phyloP scores from a whole-genome alignment of 1,284 basidiomycete species.

The Laetiporus sulphureus region DNA sequence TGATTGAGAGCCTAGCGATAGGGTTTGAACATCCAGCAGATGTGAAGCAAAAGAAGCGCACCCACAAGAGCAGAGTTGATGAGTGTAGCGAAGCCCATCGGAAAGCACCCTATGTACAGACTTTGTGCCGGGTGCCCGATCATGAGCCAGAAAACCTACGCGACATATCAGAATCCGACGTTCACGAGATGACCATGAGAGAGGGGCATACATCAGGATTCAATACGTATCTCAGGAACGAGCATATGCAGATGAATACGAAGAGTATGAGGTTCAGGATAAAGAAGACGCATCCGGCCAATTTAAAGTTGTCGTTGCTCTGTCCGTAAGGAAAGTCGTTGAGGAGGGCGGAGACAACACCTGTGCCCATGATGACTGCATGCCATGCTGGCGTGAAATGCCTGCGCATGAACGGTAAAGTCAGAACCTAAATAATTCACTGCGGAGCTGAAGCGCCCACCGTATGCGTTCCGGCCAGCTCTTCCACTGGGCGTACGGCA shows the following conservation, averaged over 20 bases:
- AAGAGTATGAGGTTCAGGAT: constrained; percentile 51
- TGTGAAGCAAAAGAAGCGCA: not conserved
- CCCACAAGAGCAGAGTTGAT: constrained; percentile 28
- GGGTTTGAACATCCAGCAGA: constrained; percentile 2
- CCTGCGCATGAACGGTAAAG: no score
- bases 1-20: constrained; percentile 15
- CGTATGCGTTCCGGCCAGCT: constrained; percentile 14
- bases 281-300: constrained; percentile 39
- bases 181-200: not conserved
- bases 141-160: constrained; percentile 23
- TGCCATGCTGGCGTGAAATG: constrained; percentile 44
- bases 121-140: constrained; percentile 49
- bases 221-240: constrained; percentile 38
- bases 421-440: no score
- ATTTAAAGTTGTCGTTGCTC: constrained; percentile 22
- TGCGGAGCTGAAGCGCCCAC: constrained; percentile 7
- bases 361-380: constrained; percentile 34
- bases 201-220: constrained; percentile 33
- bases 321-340: constrained; percentile 34
- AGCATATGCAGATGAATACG: constrained; percentile 34
- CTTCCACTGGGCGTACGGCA: constrained; percentile 9
- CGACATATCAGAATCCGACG: not conserved
- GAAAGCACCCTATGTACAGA: constrained; percentile 52
- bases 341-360: constrained; percentile 30
- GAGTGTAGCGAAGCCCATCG: constrained; percentile 54